A percentile compares a stretch with the other conserved stretches of the same genome.
Conservation (phyloP, 2,329 filamentous ascomycete species). For the Epichloe uncinata region DNA sequence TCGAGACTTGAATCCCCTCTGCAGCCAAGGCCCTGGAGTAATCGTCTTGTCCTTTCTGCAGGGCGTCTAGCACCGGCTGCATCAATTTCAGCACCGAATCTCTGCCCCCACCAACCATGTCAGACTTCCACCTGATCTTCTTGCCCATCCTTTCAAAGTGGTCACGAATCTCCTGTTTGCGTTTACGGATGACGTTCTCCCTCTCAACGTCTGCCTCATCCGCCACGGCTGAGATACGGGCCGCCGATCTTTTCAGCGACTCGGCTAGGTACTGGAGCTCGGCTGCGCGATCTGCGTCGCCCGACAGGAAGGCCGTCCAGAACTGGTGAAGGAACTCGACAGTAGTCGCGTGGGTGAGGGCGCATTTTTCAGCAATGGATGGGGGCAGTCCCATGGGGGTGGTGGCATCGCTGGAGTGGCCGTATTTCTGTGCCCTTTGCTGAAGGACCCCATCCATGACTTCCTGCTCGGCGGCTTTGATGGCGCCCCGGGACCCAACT, state of each 20-base stretch:
- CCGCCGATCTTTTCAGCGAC: conserved; percentile 62
- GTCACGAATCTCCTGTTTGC: conserved; percentile 57
- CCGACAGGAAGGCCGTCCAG: conserved; percentile 84
- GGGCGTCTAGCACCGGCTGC: conserved; percentile 55
- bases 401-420: conserved; percentile 31
- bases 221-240: conserved; percentile 69
- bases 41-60: conserved; percentile 55
- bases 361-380: conserved; percentile 44
- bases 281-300: conserved; percentile 63
- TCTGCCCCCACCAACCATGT: conserved; percentile 58
- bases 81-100: conserved; percentile 66
- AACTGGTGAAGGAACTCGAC: conserved; percentile 97
- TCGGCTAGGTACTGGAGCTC: conserved; percentile 76
- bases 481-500: conserved; percentile 56
- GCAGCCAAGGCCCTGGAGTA: conserved; percentile 61
- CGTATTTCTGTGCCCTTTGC: conserved; percentile 45
- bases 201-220: conserved; percentile 66
- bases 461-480: conserved; percentile 50
- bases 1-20: conserved; percentile 37
- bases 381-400: conserved; percentile 41
- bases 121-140: conserved; percentile 55
- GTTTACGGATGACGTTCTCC: conserved; percentile 48
- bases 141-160: conserved; percentile 60
- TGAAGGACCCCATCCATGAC: conserved; percentile 52
- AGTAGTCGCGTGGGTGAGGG: conserved; percentile 75